phyloP scores from a whole-genome alignment of 345 rosid genomes.

The Kandelia obovata region DNA sequence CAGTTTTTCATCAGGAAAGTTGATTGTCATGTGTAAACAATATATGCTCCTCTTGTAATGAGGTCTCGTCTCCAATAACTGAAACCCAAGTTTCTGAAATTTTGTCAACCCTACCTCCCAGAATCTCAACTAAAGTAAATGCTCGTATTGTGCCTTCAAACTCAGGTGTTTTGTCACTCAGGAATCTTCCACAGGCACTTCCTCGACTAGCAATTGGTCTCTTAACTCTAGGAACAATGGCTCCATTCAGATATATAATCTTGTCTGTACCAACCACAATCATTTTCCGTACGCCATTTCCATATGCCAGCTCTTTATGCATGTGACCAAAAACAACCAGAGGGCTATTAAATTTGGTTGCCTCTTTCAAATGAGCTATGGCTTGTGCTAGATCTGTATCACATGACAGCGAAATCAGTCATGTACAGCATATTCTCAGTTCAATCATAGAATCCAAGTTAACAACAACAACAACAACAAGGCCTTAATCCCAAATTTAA shows the following conservation, averaged over 20 bases:
- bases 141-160: conserved; percentile 50
- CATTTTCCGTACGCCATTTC: conserved; percentile 71
- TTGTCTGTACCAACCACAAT: conserved; percentile 46
- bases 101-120: conserved; percentile 51
- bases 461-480: too few relatives aligned
- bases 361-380: conserved; percentile 53
- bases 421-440: too few relatives aligned
- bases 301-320: conserved; percentile 69
- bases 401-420: neutral
- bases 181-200: conserved; percentile 3
- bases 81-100: conserved; percentile 74
- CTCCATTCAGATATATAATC: conserved; percentile 67
- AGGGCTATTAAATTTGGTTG: conserved; percentile 34
- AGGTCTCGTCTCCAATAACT: conserved; percentile 39
- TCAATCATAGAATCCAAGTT: too few relatives aligned
- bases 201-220: conserved; percentile 14
- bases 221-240: conserved; percentile 73
- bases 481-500: too few relatives aligned
- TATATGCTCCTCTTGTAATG: conserved; percentile 49
- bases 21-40: conserved; percentile 28
- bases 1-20: neutral
- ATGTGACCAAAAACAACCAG: conserved; percentile 86
- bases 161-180: conserved; percentile 17
- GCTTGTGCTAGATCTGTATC: conserved; percentile 73
- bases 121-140: conserved; percentile 62